Percentiles rank a stretch among this genome's conserved stretches.
phyloP scores from a whole-genome alignment of 768 basidiomycete genomes.

The Tubosaeta sp. region DNA sequence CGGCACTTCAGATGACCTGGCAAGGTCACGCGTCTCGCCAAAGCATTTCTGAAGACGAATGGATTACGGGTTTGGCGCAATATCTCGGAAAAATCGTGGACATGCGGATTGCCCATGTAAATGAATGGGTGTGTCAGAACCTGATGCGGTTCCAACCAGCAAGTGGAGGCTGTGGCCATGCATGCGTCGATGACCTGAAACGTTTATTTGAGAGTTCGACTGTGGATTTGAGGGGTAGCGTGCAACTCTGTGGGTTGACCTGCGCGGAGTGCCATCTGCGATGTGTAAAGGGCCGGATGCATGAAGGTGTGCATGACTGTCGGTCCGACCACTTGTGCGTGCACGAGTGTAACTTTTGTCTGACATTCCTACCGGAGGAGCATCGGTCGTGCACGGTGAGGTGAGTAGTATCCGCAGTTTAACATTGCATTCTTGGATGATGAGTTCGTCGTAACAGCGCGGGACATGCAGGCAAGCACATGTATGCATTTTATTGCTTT shows the following conservation, averaged over 20 bases:
- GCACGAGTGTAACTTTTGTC: constrained; percentile 39
- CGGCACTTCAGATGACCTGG: constrained; percentile 17
- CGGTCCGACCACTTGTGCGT: constrained; percentile 45
- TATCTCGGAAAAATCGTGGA: constrained; percentile 40
- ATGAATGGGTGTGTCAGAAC: constrained; percentile 49
- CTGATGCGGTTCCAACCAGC: constrained; percentile 40
- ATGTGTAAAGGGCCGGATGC: too few species aligned
- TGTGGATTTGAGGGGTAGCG: constrained; percentile 43
- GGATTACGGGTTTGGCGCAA: constrained; percentile 35
- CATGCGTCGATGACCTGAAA: constrained; percentile 42
- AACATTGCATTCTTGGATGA: background rate
- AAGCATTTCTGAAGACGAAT: constrained; percentile 26
- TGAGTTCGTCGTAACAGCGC: constrained; percentile 35
- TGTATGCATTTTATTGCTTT: constrained; percentile 34
- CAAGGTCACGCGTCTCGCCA: constrained; percentile 17
- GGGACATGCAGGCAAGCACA: constrained; percentile 52
- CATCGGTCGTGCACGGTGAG: constrained; percentile 40
- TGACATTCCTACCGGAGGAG: constrained; percentile 25
- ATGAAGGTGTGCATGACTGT: constrained; percentile 46
- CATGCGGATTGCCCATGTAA: constrained; percentile 43
- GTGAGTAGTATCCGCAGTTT: constrained; percentile 33
- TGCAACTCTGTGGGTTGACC: constrained; percentile 46
- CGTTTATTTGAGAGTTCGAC: constrained; percentile 39
- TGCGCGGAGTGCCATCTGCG: constrained; percentile 46
- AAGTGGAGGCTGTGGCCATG: constrained; percentile 20